A percentile compares a stretch with the other conserved stretches of the same genome.
Evolutionary conservation across 768 basidiomycete genomes (phyloP).

Genomic region (Heimioporus sp.): DNA sequence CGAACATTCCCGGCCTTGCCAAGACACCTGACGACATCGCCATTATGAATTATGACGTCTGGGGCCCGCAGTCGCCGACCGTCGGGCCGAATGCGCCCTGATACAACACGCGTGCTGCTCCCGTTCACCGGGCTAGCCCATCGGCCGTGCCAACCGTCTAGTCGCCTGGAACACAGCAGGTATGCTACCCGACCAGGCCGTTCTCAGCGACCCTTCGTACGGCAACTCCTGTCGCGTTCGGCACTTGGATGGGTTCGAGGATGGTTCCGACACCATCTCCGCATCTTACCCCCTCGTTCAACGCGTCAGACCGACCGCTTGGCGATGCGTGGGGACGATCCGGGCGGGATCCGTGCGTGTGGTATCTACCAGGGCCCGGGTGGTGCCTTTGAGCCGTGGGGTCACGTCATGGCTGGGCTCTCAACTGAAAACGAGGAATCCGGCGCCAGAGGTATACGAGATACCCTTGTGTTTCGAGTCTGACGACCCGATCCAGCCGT

Average conservation of each 20-base stretch:
- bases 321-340: conserved; percentile 60
- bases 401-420: conserved; percentile 55
- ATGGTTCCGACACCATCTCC: conserved; percentile 34
- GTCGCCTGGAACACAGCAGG: conserved; percentile 75
- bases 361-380: conserved; percentile 45
- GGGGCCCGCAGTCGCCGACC: conserved; percentile 48
- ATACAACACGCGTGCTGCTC: conserved; percentile 66
- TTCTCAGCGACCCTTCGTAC: conserved; percentile 80
- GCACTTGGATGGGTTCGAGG: conserved; percentile 34
- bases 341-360: conserved; percentile 50
- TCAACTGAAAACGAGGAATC: conserved; percentile 31
- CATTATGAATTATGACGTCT: conserved; percentile 67
- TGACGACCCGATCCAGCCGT: conserved; percentile 47
- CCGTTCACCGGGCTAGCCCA: conserved; percentile 57
- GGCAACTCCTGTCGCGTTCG: conserved; percentile 68
- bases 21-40: conserved; percentile 63
- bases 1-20: conserved; percentile 71
- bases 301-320: conserved; percentile 39
- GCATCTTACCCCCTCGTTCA: conserved; percentile 49
- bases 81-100: conserved; percentile 83
- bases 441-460: conserved; percentile 47
- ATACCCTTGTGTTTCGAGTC: neutral
- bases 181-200: conserved; percentile 65
- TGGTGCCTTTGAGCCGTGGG: conserved; percentile 61
- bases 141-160: conserved; percentile 73